Conservation (phyloP, 2,329 filamentous ascomycete genomes). For the Aspergillus unguis region DNA sequence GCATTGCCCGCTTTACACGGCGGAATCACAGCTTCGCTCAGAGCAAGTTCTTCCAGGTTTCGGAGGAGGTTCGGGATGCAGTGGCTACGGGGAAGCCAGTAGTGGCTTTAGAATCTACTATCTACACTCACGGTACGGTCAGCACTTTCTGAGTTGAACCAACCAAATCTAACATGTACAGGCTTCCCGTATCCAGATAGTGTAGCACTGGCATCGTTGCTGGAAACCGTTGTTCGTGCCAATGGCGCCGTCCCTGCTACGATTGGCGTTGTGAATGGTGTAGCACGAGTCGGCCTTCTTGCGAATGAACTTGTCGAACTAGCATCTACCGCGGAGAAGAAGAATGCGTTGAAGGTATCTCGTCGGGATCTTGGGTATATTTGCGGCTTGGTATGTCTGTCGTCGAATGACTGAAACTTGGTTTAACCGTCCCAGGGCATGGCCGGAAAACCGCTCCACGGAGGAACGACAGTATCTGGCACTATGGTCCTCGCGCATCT, state of each 20-base stretch:
- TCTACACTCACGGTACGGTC: constrained; percentile 80
- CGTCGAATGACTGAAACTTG: neutral
- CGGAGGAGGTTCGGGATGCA: constrained; percentile 78
- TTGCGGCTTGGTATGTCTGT: constrained; percentile 63
- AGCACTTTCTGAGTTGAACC: neutral
- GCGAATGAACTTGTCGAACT: constrained; percentile 71
- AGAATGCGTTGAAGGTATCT: constrained; percentile 75
- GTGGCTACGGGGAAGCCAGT: constrained; percentile 72
- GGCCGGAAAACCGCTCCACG: constrained; percentile 67
- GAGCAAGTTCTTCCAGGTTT: constrained; percentile 62
- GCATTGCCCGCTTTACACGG: constrained; percentile 11
- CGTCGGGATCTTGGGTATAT: constrained; percentile 81
- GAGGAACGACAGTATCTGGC: constrained; percentile 87
- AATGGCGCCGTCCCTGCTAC: constrained; percentile 86
- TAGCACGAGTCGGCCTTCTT: constrained; percentile 74
- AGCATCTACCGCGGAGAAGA: constrained; percentile 60
- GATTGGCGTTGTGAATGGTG: constrained; percentile 79
- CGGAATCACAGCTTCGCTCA: constrained; percentile 30
- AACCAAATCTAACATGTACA: constrained; percentile 25
- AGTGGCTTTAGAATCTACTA: constrained; percentile 90
- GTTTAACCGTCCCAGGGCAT: constrained; percentile 50
- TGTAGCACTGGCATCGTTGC: constrained; percentile 69
- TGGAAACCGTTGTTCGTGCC: constrained; percentile 76
- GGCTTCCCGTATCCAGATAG: constrained; percentile 71
- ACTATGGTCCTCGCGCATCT: constrained; percentile 87